phyloP scores from a whole-genome alignment of 2,329 filamentous ascomycete genomes.

The Aureobasidium mangrovei region DNA sequence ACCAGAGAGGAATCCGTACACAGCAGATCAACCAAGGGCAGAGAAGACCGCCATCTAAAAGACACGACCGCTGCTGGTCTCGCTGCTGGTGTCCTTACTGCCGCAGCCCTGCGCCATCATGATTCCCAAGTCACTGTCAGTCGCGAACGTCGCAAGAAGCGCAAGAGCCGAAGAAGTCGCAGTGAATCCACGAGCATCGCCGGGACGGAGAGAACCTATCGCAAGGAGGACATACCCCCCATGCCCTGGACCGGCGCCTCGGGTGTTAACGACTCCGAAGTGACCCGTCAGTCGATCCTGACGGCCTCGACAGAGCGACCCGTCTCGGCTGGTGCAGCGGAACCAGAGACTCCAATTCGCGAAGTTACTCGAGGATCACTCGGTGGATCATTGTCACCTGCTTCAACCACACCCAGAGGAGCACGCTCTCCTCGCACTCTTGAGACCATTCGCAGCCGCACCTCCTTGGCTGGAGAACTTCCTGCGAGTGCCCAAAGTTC shows the following conservation, averaged over 20 bases:
- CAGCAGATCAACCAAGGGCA: conserved; percentile 42
- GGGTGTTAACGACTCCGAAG: conserved; percentile 73
- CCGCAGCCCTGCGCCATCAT: conserved; percentile 55
- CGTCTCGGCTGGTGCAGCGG: conserved; percentile 55
- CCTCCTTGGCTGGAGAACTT: conserved; percentile 44
- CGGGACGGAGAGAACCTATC: conserved; percentile 44
- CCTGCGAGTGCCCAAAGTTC: conserved; percentile 23
- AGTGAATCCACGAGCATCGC: conserved; percentile 43
- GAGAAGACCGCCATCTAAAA: conserved; percentile 35
- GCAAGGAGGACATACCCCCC: conserved; percentile 54
- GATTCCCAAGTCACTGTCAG: conserved; percentile 52
- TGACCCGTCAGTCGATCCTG: conserved; percentile 79
- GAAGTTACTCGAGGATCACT: conserved; percentile 54
- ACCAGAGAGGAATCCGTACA: conserved; percentile 13
- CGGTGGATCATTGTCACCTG: conserved; percentile 46
- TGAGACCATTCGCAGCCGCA: conserved; percentile 57
- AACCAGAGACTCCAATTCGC: conserved; percentile 46
- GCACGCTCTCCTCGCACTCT: conserved; percentile 51
- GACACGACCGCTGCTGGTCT: conserved; percentile 48
- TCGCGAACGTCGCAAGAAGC: conserved; percentile 36
- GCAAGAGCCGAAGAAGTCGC: conserved; percentile 40
- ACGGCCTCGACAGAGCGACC: conserved; percentile 71
- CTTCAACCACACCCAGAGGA: conserved; percentile 47
- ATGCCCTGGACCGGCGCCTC: conserved; percentile 70
- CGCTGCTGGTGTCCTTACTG: conserved; percentile 50